Percentiles rank a stretch among this genome's conserved stretches.
phyloP scores from a whole-genome alignment of 2,329 filamentous ascomycete species.

The Raffaelea ambrosiae region DNA sequence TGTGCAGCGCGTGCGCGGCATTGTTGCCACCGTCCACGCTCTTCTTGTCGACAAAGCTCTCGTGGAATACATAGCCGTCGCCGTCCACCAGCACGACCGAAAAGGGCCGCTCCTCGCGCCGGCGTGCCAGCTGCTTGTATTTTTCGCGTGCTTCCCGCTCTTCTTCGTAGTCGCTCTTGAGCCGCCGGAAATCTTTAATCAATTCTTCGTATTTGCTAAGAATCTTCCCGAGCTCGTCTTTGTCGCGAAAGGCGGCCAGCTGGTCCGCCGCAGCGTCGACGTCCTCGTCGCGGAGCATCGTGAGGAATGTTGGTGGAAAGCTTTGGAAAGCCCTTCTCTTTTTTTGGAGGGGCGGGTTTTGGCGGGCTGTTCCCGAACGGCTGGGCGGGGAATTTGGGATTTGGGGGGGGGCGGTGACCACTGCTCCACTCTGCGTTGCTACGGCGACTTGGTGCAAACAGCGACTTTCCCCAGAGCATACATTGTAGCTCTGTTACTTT shows the following conservation, averaged over 20 bases:
- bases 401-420: too few species aligned
- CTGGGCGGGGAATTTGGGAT: too few species aligned
- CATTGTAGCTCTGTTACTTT: too few species aligned
- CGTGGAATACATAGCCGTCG: constrained; percentile 50
- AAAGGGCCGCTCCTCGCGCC: constrained; percentile 46
- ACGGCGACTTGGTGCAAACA: too few species aligned
- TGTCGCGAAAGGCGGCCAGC: constrained; percentile 9
- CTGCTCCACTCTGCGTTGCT: too few species aligned
- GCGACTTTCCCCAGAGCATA: too few species aligned
- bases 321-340: too few species aligned
- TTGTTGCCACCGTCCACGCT: constrained; percentile 45
- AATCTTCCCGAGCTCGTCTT: constrained; percentile 5
- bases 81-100: constrained; percentile 54
- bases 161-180: constrained; percentile 51
- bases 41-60: constrained; percentile 35
- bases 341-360: too few species aligned
- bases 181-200: constrained; percentile 42
- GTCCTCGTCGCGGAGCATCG: constrained; percentile 14
- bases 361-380: too few species aligned
- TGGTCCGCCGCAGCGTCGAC: constrained; percentile 11
- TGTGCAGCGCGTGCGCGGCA: constrained; percentile 45
- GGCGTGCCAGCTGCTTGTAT: constrained; percentile 43
- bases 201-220: constrained; percentile 25
- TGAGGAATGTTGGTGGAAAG: too few species aligned
- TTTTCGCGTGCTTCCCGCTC: constrained; percentile 43